Percentiles rank a stretch among this genome's conserved stretches.
These are phyloP conservation scores for Raffaelea arxii DNA, from an alignment of 2,329 filamentous ascomycete genomes.

Conservation along the genomic window DNA sequence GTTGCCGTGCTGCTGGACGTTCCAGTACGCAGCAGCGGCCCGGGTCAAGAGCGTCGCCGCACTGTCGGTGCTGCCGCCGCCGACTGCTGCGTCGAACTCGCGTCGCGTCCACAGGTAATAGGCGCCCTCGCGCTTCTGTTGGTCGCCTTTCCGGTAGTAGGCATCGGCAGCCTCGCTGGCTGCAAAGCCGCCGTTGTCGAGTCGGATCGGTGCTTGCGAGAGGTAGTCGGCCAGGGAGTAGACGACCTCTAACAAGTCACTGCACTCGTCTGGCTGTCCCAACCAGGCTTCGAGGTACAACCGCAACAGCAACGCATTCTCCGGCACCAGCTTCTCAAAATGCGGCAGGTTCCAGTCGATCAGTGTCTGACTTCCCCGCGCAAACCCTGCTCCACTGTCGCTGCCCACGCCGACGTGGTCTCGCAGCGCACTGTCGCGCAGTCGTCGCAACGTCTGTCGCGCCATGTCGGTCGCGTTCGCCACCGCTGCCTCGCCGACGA, in stretches of 20 bases:
- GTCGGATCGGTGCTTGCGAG: slow-evolving; percentile 57
- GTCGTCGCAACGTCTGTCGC: slow-evolving; percentile 67
- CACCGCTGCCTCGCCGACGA: slow-evolving; percentile 85
- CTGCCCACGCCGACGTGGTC: slow-evolving; percentile 48
- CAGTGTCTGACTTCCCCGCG: slow-evolving; percentile 81
- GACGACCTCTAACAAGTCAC: slow-evolving; percentile 53
- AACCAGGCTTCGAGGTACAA: slow-evolving; percentile 84
- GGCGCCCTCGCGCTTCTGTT: slow-evolving; percentile 79
- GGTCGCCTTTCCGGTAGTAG: slow-evolving; percentile 60
- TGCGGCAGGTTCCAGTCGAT: slow-evolving; percentile 88
- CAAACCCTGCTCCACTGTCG: too few species aligned
- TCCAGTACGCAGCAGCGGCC: slow-evolving; percentile 76
- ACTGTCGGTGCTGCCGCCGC: slow-evolving; percentile 29
- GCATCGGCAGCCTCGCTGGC: slow-evolving; percentile 90
- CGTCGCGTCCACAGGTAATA: slow-evolving; percentile 91
- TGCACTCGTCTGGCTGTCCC: too few species aligned
- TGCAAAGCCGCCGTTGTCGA: slow-evolving; percentile 64
- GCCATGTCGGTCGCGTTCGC: slow-evolving; percentile 68
- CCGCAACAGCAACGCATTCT: slow-evolving; percentile 77
- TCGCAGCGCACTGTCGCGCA: slow-evolving; percentile 46
- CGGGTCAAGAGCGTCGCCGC: slow-evolving; percentile 56
- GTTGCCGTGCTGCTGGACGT: slow-evolving; percentile 76
- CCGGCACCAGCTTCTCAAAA: slow-evolving; percentile 95
- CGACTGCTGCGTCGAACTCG: slow-evolving; percentile 69
- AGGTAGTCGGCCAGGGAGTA: slow-evolving; percentile 84